phyloP scores from a whole-genome alignment of 2,329 filamentous ascomycete genomes.

The Leptographium procerum region DNA sequence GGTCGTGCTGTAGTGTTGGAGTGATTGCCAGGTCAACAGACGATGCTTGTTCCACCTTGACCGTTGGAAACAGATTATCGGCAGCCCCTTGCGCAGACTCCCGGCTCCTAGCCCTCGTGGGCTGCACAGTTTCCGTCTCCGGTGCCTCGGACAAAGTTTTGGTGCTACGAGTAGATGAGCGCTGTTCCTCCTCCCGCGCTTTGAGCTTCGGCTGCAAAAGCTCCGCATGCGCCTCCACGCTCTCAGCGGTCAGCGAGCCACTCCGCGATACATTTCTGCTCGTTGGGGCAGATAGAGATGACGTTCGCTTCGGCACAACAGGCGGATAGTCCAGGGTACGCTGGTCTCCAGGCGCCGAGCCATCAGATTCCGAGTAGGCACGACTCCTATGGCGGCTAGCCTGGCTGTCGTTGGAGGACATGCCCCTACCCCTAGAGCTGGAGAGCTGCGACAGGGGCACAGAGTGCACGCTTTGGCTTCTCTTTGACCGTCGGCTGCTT shows the following conservation, averaged over 20 bases:
- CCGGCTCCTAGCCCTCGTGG: neutral
- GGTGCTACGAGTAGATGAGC: no score
- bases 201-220: constrained; percentile 1
- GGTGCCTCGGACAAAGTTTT: neutral
- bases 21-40: neutral
- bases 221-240: constrained; percentile 38
- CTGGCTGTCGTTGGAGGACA: neutral
- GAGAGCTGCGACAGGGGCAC: constrained; percentile 29
- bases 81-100: no score
- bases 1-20: neutral
- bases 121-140: neutral
- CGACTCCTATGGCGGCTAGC: constrained; percentile 18
- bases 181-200: neutral
- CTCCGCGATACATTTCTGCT: constrained; percentile 40
- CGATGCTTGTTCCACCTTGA: neutral
- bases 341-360: constrained; percentile 31
- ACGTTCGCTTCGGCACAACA: constrained; percentile 42
- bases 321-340: constrained; percentile 51
- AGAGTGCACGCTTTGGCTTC: constrained; percentile 41
- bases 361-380: constrained; percentile 35
- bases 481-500: constrained; percentile 45
- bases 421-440: constrained; percentile 14
- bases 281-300: constrained; percentile 51
- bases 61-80: neutral
- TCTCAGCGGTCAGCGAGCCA: constrained; percentile 47